phyloP scores from a whole-genome alignment of 768 basidiomycete genomes.

The Paxillus involutus region DNA sequence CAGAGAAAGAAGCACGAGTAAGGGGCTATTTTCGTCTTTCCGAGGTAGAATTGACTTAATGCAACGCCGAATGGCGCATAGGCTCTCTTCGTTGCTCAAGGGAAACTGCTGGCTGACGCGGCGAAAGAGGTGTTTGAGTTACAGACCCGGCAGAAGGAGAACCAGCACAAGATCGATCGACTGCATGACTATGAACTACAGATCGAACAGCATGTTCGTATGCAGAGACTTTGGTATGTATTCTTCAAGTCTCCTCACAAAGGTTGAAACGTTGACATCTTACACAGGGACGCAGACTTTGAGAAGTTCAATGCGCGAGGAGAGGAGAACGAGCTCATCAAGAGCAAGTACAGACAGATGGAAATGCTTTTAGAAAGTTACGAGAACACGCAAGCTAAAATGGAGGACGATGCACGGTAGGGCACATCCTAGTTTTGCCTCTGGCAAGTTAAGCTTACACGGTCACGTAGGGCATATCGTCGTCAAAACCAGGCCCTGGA shows the following conservation, averaged over 20 bases:
- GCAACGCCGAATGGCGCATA: constrained; percentile 20
- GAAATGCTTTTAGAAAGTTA: constrained; percentile 60
- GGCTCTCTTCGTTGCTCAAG: constrained; percentile 71
- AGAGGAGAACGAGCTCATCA: constrained; percentile 55
- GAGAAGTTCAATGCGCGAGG: constrained; percentile 64
- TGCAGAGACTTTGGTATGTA: constrained; percentile 76
- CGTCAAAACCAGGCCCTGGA: constrained; percentile 65
- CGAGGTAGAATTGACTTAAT: not conserved
- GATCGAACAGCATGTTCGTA: constrained; percentile 76
- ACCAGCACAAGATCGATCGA: constrained; percentile 77
- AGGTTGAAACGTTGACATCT: constrained; percentile 9
- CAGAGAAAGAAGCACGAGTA: constrained; percentile 71
- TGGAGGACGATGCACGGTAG: constrained; percentile 63
- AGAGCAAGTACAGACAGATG: constrained; percentile 63
- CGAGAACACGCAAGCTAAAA: constrained; percentile 48
- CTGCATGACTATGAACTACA: constrained; percentile 85
- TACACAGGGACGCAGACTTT: constrained; percentile 75
- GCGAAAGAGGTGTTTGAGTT: constrained; percentile 67
- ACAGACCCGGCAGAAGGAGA: constrained; percentile 74
- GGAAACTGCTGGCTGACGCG: constrained; percentile 67
- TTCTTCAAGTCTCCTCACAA: not conserved
- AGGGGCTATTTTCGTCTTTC: constrained; percentile 1
- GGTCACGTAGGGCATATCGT: constrained; percentile 45
- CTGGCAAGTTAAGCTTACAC: not conserved
- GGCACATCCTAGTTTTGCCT: constrained; percentile 11